phyloP scores from a whole-genome alignment of 805 yeast genomes.

The Tetrapisispora nanseiensis region DNA sequence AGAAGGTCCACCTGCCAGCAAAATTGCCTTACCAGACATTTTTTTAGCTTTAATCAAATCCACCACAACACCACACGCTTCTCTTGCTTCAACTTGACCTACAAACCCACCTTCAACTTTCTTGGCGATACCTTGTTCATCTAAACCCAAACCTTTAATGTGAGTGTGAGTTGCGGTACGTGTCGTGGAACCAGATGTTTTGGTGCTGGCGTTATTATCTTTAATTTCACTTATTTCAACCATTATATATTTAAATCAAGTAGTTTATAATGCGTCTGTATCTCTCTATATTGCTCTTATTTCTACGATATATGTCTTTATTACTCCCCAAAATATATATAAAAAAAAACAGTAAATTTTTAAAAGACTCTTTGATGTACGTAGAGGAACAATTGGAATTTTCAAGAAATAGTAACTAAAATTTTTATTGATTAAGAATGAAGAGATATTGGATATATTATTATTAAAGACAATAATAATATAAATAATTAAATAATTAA shows the following conservation, averaged over 20 bases:
- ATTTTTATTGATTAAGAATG: no score
- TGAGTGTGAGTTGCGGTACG: conserved; percentile 96
- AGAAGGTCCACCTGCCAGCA: conserved; percentile 96
- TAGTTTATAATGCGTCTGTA: no score
- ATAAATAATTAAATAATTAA: no score
- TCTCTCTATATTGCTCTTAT: neutral
- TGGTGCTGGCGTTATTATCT: neutral
- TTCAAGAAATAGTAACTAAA: no score
- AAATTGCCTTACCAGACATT: conserved; percentile 92
- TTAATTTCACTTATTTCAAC: conserved; percentile 5
- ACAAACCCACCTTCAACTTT: conserved; percentile 79
- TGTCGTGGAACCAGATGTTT: conserved; percentile 9
- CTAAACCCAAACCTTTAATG: conserved; percentile 88
- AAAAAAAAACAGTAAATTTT: no score
- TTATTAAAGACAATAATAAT: no score
- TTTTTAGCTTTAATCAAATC: conserved; percentile 86
- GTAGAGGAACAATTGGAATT: no score
- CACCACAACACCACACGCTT: conserved; percentile 90
- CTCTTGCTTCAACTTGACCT: conserved; percentile 64
- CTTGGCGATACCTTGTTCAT: conserved; percentile 80
- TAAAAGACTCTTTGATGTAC: no score
- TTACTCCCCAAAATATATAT: no score
- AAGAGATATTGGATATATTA: no score
- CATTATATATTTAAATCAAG: neutral
- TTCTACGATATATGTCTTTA: no score